Evolutionary conservation across 225 moss, liverwort and hornwort genomes (phyloP), one percentile per base, ranked within the genome.

Genomic region (Rhytidiadelphus loreus): DNA sequence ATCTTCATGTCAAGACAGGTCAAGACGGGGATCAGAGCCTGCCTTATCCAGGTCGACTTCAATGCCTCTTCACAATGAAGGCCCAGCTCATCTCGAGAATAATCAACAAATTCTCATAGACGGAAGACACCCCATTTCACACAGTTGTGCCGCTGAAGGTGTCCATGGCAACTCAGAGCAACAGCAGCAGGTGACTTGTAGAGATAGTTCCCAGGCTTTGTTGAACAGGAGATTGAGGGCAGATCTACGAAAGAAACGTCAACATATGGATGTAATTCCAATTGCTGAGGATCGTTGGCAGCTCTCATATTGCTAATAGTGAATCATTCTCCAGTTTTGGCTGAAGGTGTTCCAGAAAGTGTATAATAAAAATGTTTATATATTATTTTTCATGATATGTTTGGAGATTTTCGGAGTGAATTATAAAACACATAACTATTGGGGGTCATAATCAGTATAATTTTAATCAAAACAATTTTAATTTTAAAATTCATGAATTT

Each of bases 211-310:
- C 33, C 80, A 73, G 33, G 76, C 63, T 88, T 78, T 75, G 41
- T 48, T 61, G 61, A 69, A 39, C 41, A 86, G 84, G 68, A 88
- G 81, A 80, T 79, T 63, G 9, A 87, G 88, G 70, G 58, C 74
- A 76, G 81, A 86, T 57, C 64, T 90, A 64, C 89, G 56, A 53
- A 88, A 90, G 84, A 91, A 77, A 82, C 84, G 78, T 71, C 86
- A 82, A 61, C 85, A 76, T 52, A 8, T 71, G 65, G 86, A 90
- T 88, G 65, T 68, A 68, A 35, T 70, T 79, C 81, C 91, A 71
- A 87, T 90, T 44, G 86, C 89, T 72, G 85, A 94, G 70, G 76
- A 92, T 88, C 92, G 94, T 14, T 94, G 92, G 91, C 90, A 92
- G 86, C 90, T 92, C 77, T 92, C 89, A 61, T 89, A 83, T 77